Conservation (phyloP, 2,329 filamentous ascomycete species). For the Madurella fahalii region DNA sequence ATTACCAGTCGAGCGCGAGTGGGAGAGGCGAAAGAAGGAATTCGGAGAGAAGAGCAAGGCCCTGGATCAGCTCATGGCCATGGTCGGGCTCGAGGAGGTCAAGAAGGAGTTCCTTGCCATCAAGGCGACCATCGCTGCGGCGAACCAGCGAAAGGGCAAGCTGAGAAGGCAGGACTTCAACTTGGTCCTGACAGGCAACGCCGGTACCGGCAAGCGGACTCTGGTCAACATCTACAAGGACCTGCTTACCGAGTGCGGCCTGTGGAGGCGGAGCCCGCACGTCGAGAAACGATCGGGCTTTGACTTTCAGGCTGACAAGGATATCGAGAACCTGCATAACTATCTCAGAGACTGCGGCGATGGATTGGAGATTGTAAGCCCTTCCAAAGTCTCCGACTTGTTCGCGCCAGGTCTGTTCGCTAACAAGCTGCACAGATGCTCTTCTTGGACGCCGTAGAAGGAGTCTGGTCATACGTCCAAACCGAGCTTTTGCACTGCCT, state of each 20-base stretch:
- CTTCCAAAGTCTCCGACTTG: too few relatives aligned
- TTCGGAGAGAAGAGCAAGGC: constrained; percentile 48
- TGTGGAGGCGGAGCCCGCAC: not conserved
- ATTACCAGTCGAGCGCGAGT: constrained; percentile 22
- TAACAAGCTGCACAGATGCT: not conserved
- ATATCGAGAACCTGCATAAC: too few relatives aligned
- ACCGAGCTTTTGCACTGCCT: not conserved
- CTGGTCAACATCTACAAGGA: constrained; percentile 55
- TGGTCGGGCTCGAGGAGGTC: constrained; percentile 60
- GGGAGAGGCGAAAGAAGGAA: constrained; percentile 40
- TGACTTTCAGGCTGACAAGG: too few relatives aligned
- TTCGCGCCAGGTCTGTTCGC: too few relatives aligned
- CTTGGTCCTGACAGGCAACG: constrained; percentile 35
- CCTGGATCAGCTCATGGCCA: constrained; percentile 56
- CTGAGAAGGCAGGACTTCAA: constrained; percentile 46
- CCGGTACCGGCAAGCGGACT: constrained; percentile 51
- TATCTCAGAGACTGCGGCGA: too few relatives aligned
- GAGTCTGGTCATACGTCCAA: not conserved
- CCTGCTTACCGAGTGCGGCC: constrained; percentile 37
- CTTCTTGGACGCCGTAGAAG: constrained; percentile 5
- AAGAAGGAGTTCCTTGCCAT: constrained; percentile 56
- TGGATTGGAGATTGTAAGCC: too few relatives aligned
- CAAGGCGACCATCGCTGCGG: constrained; percentile 40
- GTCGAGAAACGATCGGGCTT: too few relatives aligned
- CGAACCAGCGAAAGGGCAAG: constrained; percentile 1